Evolutionary conservation across 108 stramenopile genomes (phyloP), one percentile per base, ranked within the genome.

Genomic region (Skeletonema potamos): DNA sequence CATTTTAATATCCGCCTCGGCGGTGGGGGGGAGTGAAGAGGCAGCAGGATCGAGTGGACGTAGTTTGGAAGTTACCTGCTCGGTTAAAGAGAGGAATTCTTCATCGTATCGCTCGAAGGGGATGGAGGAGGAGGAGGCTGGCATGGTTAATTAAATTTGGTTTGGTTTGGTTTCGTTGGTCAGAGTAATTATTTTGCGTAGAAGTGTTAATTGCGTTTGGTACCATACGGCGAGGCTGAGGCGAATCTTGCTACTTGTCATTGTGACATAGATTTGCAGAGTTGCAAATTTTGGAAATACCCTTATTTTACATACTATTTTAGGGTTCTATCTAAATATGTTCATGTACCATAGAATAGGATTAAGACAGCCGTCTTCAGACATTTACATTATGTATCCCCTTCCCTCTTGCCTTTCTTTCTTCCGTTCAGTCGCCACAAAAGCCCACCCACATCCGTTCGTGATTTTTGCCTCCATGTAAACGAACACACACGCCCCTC

Each of bases 81-180:
- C 73, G 12, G 88, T 96, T 62, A 97, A 72, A 29, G 90, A 87
- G 66, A 77, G 71, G 86, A 97, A 98, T 89, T 98, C 97, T 54
- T 96, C 94, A 54, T 97, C 94, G 84, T 98, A 97, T 55, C 94
- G 90, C 55, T 96, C 95, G 66, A 98, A 98, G 54, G 88, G 76
- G 58, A 77, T 66, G 68, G 65, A 62, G 29, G 76, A 62, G 58
- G 70, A 61, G 68, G 65, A 62, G 29, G 76, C 54, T 22, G 59
- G 54, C 51, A 63, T 76, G 32, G 9, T 51, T 24, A 2, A 0
- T 24, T 46, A 46, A 15, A 20, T 7, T 2, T 48, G 12, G 17
- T 41, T 11, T 10, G 13, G 39, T 4, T 6, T 41, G 20, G 34
- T 7, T 5, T 17, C 6, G 20, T 22, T 15, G 6, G 5, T 48